A percentile compares a stretch with the other conserved stretches of the same genome.
These are phyloP conservation scores for Saitozyma sp. DNA, from an alignment of 768 basidiomycete species.

Conservation along the genomic window DNA sequence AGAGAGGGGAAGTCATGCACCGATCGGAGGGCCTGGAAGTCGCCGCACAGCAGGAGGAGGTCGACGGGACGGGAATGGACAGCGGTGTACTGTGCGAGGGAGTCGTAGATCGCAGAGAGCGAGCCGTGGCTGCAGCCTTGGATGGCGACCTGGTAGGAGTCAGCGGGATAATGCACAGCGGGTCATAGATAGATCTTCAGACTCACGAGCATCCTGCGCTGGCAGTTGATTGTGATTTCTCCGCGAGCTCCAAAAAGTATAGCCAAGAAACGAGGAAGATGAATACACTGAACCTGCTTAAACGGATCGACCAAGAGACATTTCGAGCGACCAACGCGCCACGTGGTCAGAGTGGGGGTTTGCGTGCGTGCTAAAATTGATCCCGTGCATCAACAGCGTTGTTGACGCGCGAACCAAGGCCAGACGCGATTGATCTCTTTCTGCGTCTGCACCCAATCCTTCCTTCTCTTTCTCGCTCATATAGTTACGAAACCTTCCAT, in stretches of 20 bases:
- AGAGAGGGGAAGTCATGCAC: conserved; percentile 80
- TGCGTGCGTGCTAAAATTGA: conserved; percentile 1
- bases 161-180: neutral
- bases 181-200: no score
- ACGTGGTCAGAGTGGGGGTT: conserved; percentile 5
- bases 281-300: neutral
- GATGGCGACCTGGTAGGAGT: conserved; percentile 66
- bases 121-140: conserved; percentile 92
- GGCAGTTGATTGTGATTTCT: neutral
- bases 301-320: neutral
- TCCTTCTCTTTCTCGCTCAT: neutral
- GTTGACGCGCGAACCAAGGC: conserved; percentile 1
- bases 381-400: conserved; percentile 18
- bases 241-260: neutral
- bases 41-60: conserved; percentile 87
- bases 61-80: conserved; percentile 70
- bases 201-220: neutral
- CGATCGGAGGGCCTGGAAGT: conserved; percentile 87
- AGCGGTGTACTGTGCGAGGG: conserved; percentile 65
- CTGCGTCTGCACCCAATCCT: neutral
- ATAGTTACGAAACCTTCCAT: no score
- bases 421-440: neutral
- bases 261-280: no score
- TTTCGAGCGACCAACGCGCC: neutral
- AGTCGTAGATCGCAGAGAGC: conserved; percentile 66